phyloP scores from a whole-genome alignment of 495 filamentous ascomycete species.

The Hypoxylon perforatum region DNA sequence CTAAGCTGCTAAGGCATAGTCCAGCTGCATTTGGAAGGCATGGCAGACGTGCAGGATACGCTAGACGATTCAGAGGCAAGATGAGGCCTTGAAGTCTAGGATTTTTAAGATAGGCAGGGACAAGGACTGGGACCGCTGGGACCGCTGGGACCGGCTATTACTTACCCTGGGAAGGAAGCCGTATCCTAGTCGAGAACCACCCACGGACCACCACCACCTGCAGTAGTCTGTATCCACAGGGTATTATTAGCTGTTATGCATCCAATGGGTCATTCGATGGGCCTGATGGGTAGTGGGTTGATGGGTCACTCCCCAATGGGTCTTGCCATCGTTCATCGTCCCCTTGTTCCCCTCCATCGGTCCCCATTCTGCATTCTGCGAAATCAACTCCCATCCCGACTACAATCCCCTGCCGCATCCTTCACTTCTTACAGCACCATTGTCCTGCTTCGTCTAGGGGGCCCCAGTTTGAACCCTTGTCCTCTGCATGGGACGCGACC shows the following conservation, averaged over 20 bases:
- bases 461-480: slow-evolving; percentile 20
- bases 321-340: too few relatives aligned
- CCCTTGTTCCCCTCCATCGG: not conserved
- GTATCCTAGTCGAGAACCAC: slow-evolving; percentile 12
- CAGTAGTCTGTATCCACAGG: slow-evolving; percentile 29
- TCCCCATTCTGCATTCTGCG: slow-evolving; percentile 31
- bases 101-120: slow-evolving; percentile 10
- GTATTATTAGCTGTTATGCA: slow-evolving; percentile 26
- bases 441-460: slow-evolving; percentile 24
- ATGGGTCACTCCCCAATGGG: too few relatives aligned
- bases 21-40: too few relatives aligned
- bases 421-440: slow-evolving; percentile 1
- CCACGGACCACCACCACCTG: slow-evolving; percentile 32
- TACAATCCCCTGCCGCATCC: slow-evolving; percentile 7
- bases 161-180: slow-evolving; percentile 7
- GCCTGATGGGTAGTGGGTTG: too few relatives aligned
- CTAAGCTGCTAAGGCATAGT: too few relatives aligned
- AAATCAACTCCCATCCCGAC: slow-evolving; percentile 25
- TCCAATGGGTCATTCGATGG: not conserved
- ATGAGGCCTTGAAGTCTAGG: not conserved
- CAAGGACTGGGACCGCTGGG: not conserved
- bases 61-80: too few relatives aligned
- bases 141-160: slow-evolving; percentile 1
- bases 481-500: slow-evolving; percentile 26
- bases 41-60: too few relatives aligned